Percentiles rank a stretch among this genome's conserved stretches.
Evolutionary conservation across 192 early-diverging fungal species (phyloP).

Genomic region (Tieghemiomyces parasiticus): DNA sequence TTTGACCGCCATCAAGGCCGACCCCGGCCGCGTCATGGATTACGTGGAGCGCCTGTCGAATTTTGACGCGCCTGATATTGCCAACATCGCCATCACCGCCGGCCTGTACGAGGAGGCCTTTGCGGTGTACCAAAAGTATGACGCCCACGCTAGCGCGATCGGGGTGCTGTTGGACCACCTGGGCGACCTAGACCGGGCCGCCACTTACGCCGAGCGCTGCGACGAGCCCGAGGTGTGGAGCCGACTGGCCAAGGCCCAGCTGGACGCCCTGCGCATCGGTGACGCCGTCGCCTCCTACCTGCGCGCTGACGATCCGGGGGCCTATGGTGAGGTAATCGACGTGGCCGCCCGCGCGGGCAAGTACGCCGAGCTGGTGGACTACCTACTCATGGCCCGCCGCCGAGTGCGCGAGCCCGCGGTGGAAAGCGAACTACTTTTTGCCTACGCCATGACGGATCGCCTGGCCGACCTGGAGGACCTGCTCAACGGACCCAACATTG

Average conservation of each 20-base stretch:
- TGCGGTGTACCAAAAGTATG: slow-evolving; percentile 87
- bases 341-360: slow-evolving; percentile 70
- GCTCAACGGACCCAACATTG: slow-evolving; percentile 83
- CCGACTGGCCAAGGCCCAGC: slow-evolving; percentile 86
- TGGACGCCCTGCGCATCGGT: slow-evolving; percentile 77
- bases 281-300: slow-evolving; percentile 97
- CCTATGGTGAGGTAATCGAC: slow-evolving; percentile 79
- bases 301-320: slow-evolving; percentile 80
- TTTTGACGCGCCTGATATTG: slow-evolving; percentile 96
- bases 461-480: slow-evolving; percentile 90
- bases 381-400: slow-evolving; percentile 89
- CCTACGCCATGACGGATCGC: slow-evolving; percentile 89
- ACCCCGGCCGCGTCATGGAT: slow-evolving; percentile 83
- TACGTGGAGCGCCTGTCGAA: slow-evolving; percentile 91
- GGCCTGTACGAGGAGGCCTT: slow-evolving; percentile 94
- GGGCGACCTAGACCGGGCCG: slow-evolving; percentile 84
- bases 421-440: slow-evolving; percentile 90
- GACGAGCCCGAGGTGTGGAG: slow-evolving; percentile 93
- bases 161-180: slow-evolving; percentile 88
- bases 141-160: slow-evolving; percentile 77
- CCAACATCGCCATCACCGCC: slow-evolving; percentile 80
- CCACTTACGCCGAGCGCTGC: slow-evolving; percentile 87
- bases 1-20: slow-evolving; percentile 92
- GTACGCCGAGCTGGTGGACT: slow-evolving; percentile 90
- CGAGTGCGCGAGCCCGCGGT: slow-evolving; percentile 88